phyloP scores from a whole-genome alignment of 257 asterid genomes.

The Pogostemon cablin region DNA sequence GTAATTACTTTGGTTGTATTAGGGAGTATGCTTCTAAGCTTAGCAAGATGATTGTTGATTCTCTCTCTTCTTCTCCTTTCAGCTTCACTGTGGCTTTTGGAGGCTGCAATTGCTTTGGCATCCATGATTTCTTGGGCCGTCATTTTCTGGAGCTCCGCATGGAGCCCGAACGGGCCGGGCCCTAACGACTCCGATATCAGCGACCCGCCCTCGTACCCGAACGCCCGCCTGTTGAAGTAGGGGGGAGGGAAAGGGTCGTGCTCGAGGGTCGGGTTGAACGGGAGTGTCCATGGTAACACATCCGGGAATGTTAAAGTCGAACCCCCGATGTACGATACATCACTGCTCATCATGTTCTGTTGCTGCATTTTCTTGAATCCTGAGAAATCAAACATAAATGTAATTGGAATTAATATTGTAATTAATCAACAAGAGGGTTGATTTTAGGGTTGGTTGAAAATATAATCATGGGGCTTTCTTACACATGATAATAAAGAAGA shows the following conservation, averaged over 20 bases:
- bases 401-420: not conserved
- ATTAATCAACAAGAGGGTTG: no score
- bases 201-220: conserved; percentile 40
- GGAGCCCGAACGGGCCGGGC: conserved; percentile 70
- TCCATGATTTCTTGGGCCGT: conserved; percentile 93
- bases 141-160: conserved; percentile 91
- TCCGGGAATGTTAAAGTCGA: conserved; percentile 49
- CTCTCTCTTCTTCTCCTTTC: conserved; percentile 92
- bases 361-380: conserved; percentile 45
- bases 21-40: conserved; percentile 87
- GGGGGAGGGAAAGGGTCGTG: conserved; percentile 57
- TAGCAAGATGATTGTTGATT: conserved; percentile 84
- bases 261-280: conserved; percentile 49
- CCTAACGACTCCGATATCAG: conserved; percentile 44
- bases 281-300: conserved; percentile 65
- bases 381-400: not conserved
- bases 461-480: conserved; percentile 28
- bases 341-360: conserved; percentile 24
- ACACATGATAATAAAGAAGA: conserved; percentile 41
- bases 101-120: conserved; percentile 92
- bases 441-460: conserved; percentile 34
- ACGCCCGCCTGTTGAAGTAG: conserved; percentile 44
- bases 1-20: conserved; percentile 79
- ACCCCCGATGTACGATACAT: conserved; percentile 34
- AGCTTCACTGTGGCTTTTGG: conserved; percentile 94